These are phyloP conservation scores for Yamadazyma spencermartinsiae DNA, from an alignment of 1,139 yeast species.

Conservation along the genomic window DNA sequence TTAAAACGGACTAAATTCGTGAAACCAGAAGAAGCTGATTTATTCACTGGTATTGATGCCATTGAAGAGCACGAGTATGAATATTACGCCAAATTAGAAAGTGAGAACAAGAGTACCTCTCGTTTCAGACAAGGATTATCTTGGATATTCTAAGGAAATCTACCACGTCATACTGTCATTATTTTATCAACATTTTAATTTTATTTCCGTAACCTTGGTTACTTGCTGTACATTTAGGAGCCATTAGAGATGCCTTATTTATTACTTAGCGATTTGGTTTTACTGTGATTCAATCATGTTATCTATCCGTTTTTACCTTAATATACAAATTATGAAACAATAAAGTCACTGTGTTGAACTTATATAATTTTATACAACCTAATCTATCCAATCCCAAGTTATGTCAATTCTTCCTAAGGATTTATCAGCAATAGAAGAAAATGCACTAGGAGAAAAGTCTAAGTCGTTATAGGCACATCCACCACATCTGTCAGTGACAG, in stretches of 20 bases:
- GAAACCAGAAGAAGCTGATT: slow-evolving; percentile 34
- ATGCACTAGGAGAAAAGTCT: slow-evolving; percentile 49
- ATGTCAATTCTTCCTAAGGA: slow-evolving; percentile 44
- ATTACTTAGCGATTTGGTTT: background rate
- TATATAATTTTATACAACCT: slow-evolving; percentile 3
- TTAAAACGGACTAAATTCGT: slow-evolving; percentile 28
- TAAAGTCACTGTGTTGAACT: no score
- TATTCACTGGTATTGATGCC: slow-evolving; percentile 38
- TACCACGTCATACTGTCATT: background rate
- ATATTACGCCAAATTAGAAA: slow-evolving; percentile 31
- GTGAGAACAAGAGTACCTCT: slow-evolving; percentile 11
- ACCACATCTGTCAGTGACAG: slow-evolving; percentile 44
- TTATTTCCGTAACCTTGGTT: background rate
- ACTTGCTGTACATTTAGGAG: background rate
- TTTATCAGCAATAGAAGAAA: slow-evolving; percentile 36
- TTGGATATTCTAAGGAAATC: slow-evolving; percentile 15
- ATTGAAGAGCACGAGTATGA: slow-evolving; percentile 47
- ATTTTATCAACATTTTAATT: background rate
- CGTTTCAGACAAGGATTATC: slow-evolving; percentile 7
- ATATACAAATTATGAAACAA: slow-evolving; percentile 1
- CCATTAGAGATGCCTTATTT: slow-evolving; percentile 3
- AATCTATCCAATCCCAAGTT: slow-evolving; percentile 37
- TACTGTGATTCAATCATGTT: background rate
- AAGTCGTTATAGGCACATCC: slow-evolving; percentile 41
- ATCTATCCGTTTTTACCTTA: background rate